phyloP scores from a whole-genome alignment of 495 filamentous ascomycete genomes.

The Aspergillus affinis region DNA sequence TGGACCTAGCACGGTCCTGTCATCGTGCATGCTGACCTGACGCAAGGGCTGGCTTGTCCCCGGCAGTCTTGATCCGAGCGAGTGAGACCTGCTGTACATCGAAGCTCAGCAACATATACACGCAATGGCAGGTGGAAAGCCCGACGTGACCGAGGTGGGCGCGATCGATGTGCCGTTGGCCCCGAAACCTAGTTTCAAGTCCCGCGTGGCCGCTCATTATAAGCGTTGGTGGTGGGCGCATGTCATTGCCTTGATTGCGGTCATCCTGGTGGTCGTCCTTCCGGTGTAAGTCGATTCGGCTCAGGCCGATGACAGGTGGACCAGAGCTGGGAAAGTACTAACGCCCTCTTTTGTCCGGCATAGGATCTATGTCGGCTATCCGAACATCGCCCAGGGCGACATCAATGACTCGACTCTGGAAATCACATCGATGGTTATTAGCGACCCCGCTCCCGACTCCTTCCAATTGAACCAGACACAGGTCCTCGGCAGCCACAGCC shows the following conservation, averaged over 20 bases:
- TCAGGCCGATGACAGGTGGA: neutral
- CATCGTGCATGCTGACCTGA: too few species aligned
- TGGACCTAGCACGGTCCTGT: too few species aligned
- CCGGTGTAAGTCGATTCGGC: constrained; percentile 61
- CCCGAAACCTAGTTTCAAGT: constrained; percentile 33
- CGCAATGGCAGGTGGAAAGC: constrained; percentile 35
- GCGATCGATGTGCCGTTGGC: constrained; percentile 6
- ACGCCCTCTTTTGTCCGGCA: constrained; percentile 8
- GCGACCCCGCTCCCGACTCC: constrained; percentile 55
- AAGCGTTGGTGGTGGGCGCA: constrained; percentile 74
- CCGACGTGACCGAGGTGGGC: constrained; percentile 21
- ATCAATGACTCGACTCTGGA: constrained; percentile 63
- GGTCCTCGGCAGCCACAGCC: constrained; percentile 44
- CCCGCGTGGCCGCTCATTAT: constrained; percentile 44
- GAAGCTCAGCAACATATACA: neutral
- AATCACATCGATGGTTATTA: constrained; percentile 57
- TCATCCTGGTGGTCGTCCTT: constrained; percentile 60
- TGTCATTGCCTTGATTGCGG: constrained; percentile 55
- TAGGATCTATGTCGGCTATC: constrained; percentile 72
- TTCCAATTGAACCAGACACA: constrained; percentile 55
- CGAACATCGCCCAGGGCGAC: constrained; percentile 67
- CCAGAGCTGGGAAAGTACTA: neutral
- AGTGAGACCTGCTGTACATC: too few species aligned
- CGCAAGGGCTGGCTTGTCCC: too few species aligned
- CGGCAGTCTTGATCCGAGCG: too few species aligned